These are phyloP conservation scores for Microbotryum intermedium DNA, from an alignment of 1,284 basidiomycete genomes.

Conservation along the genomic window DNA sequence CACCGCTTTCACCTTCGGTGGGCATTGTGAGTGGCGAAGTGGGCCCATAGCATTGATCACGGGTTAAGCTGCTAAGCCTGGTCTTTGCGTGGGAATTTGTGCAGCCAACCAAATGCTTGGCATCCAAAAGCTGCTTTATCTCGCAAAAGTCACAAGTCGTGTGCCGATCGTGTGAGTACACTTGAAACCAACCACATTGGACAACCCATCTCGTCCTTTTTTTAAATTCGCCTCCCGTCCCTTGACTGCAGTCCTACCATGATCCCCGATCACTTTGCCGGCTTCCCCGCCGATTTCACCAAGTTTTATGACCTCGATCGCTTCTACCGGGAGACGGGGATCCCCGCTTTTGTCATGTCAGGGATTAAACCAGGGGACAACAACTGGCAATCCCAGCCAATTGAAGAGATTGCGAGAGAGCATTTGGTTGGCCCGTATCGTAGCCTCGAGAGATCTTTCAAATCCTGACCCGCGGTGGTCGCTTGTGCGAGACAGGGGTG, in stretches of 20 bases:
- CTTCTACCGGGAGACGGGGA: conserved; percentile 17
- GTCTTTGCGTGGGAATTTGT: not conserved
- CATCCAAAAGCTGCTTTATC: conserved; percentile 22
- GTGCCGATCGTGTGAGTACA: conserved; percentile 24
- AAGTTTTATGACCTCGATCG: conserved; percentile 25
- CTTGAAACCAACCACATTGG: too few species aligned
- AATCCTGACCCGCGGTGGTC: too few species aligned
- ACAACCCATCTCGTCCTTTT: too few species aligned
- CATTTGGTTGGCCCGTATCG: too few species aligned
- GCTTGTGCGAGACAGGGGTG: not conserved
- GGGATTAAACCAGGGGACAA: conserved; percentile 11
- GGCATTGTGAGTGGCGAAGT: conserved; percentile 8
- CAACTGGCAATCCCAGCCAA: not conserved
- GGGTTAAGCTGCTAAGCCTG: not conserved
- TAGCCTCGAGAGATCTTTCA: too few species aligned
- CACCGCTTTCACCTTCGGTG: conserved; percentile 17
- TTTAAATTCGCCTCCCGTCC: not conserved
- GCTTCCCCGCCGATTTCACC: conserved; percentile 6
- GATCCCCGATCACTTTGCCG: conserved; percentile 23
- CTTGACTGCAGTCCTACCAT: conserved; percentile 16
- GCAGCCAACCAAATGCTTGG: conserved; percentile 27
- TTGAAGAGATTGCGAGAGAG: conserved; percentile 16
- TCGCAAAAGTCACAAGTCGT: conserved; percentile 23
- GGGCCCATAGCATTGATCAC: too few species aligned
- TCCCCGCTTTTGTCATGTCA: conserved; percentile 18